A percentile compares a stretch with the other conserved stretches of the same genome.
Conservation (phyloP, 148 eudicot species). For the Vaccinium darrowii region DNA sequence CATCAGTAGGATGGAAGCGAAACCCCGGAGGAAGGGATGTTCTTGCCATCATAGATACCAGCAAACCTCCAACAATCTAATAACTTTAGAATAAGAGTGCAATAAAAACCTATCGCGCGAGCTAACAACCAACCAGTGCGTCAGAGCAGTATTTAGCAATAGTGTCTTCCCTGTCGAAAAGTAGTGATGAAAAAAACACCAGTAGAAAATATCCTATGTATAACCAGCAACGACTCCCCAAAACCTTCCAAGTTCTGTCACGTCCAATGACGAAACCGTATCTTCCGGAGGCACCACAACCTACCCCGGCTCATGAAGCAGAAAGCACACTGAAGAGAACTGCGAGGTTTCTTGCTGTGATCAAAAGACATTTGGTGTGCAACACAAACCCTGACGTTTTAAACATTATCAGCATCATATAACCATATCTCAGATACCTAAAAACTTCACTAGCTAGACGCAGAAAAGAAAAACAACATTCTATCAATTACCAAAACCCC, state of each 20-base stretch:
- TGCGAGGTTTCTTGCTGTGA: conserved; percentile 28
- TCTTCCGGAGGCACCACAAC: conserved; percentile 26
- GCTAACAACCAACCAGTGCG: not conserved
- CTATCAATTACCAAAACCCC: not conserved
- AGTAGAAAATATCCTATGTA: not conserved
- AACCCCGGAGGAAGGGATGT: conserved; percentile 52
- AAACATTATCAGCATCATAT: conserved; percentile 18
- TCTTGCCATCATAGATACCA: conserved; percentile 18
- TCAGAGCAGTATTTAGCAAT: not conserved
- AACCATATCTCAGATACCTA: not conserved
- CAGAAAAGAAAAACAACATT: not conserved
- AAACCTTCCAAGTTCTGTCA: conserved; percentile 15
- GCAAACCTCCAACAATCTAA: not conserved
- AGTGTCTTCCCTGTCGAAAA: not conserved
- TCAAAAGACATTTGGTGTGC: conserved; percentile 49
- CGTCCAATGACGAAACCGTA: conserved; percentile 40
- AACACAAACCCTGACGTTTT: conserved; percentile 25
- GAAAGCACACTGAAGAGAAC: conserved; percentile 32
- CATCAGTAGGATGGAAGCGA: conserved; percentile 79
- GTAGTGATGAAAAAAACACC: not conserved
- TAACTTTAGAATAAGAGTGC: not conserved
- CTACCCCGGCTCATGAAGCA: conserved; percentile 37
- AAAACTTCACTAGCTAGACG: not conserved
- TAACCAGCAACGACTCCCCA: not conserved
- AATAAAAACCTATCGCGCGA: not conserved